Evolutionary conservation across 208 protist genomes (phyloP), one percentile per base, ranked within the genome.

Genomic region (Acanthamoeba castellanii): DNA sequence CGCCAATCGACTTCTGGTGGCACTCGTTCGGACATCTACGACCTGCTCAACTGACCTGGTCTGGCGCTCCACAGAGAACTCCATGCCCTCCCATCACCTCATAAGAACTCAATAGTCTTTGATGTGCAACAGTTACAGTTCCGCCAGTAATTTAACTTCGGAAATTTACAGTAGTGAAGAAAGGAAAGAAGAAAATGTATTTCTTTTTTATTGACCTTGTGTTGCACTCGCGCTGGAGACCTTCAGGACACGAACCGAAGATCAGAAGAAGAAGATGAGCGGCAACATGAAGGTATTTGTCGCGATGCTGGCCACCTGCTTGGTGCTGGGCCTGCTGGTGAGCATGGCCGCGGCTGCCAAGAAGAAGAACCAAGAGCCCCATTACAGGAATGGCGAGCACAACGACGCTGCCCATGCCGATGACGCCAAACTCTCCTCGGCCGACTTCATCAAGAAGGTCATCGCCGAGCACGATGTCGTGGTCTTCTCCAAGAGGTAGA

Each of bases 401-500:
- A 88, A 88, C 42, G n/a, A n/a, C 8, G 81, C 81, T 25, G 42
- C 25, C 37, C 47, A 88, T 22, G 47, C 22, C 45, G 42, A 14
- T 22, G 37, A 88, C 8, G 81, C 61, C 81, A 61, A 88, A 5
- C 81, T 52, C 52, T 8, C 37, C 27, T 22, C 81, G 8, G 25
- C 52, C 14, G 81, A 88, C 8, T 6, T 88, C 47, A 61, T 88
- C 25, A 22, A 88, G 52, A 61, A 50, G n/a, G 22, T 34, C 14
- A 61, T 88, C 45, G 18, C 42, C 14, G 42, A 52, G 22, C 81
- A 88, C 42, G 81, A 88, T 22, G 81, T 88, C 27, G 30, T 88
- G 20, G 42, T 88, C 42, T 88, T 88, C 81, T 88, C 81, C 42
- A 88, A 88, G 81, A 88, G 70, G 70, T 78, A 37, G 37, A 0